Percentiles rank a stretch among this genome's conserved stretches.
Conservation (phyloP, 352 stramenopile genomes). For the Phytophthora megakarya region DNA sequence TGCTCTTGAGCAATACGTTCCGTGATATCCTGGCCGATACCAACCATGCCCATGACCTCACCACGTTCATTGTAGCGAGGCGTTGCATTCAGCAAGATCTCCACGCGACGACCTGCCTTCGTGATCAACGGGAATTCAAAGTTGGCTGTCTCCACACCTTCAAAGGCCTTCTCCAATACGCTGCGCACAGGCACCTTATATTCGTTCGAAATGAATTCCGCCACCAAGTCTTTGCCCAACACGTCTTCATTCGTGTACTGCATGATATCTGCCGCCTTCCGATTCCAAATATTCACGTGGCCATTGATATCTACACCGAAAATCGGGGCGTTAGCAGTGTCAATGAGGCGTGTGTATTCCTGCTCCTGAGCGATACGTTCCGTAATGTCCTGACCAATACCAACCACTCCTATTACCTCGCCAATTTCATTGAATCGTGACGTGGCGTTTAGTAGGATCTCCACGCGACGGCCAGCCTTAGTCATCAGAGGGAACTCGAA, state of each 20-base stretch:
- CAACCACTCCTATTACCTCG: constrained; percentile 22
- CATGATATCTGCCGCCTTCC: too few relatives aligned
- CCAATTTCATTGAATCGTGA: constrained; percentile 16
- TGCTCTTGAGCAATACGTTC: too few relatives aligned
- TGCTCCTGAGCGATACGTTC: constrained; percentile 63
- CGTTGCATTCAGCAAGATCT: constrained; percentile 29
- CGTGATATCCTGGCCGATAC: too few relatives aligned
- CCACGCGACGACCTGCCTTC: too few relatives aligned
- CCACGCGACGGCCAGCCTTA: constrained; percentile 15
- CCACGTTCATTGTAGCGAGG: constrained; percentile 24
- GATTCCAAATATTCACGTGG: constrained; percentile 73
- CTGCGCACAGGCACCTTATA: constrained; percentile 49
- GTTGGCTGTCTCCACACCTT: constrained; percentile 57
- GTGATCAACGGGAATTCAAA: too few relatives aligned
- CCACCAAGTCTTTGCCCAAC: constrained; percentile 60
- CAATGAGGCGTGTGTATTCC: constrained; percentile 65
- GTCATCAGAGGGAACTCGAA: constrained; percentile 32
- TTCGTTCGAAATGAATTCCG: constrained; percentile 62
- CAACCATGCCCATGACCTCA: constrained; percentile 25
- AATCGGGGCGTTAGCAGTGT: constrained; percentile 84
- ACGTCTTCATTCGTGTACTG: constrained; percentile 71
- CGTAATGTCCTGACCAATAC: constrained; percentile 56
- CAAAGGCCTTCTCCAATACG: constrained; percentile 55
- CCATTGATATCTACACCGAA: constrained; percentile 80
- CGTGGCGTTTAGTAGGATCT: constrained; percentile 27